Percentiles rank a stretch among this genome's conserved stretches.
Conservation (phyloP, 2,329 filamentous ascomycete species). For the Uncinocarpus reesii region DNA sequence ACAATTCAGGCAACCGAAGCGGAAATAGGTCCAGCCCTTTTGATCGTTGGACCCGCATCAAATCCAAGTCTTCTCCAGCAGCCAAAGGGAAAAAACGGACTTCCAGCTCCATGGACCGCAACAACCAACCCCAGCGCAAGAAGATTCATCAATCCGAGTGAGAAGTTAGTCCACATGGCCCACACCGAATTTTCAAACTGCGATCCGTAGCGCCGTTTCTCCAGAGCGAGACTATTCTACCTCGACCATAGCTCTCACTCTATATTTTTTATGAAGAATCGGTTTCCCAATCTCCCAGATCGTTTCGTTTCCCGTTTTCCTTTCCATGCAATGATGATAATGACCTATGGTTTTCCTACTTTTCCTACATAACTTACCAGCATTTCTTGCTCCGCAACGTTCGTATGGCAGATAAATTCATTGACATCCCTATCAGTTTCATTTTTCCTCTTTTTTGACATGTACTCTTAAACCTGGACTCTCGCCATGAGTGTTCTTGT, state of each 20-base stretch:
- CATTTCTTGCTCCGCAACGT: slow-evolving; percentile 9
- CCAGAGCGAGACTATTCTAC: neutral
- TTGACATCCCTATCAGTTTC: slow-evolving; percentile 12
- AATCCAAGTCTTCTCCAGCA: slow-evolving; percentile 18
- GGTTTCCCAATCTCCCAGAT: neutral
- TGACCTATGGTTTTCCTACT: slow-evolving; percentile 11
- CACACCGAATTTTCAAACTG: too few species aligned
- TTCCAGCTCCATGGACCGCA: slow-evolving; percentile 23
- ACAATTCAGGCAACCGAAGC: slow-evolving; percentile 21
- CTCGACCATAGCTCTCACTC: neutral
- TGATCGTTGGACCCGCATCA: slow-evolving; percentile 32
- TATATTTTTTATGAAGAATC: neutral
- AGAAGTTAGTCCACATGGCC: neutral
- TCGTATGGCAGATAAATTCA: slow-evolving; percentile 13
- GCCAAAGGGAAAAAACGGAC: slow-evolving; percentile 30
- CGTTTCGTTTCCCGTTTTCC: neutral
- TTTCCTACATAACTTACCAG: neutral
- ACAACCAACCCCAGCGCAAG: slow-evolving; percentile 12
- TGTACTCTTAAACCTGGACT: neutral
- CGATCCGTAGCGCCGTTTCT: neutral
- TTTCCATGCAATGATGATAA: slow-evolving; percentile 11
- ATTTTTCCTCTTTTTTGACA: slow-evolving; percentile 11
- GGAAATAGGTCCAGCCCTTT: slow-evolving; percentile 31
- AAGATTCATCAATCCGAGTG: slow-evolving; percentile 12
- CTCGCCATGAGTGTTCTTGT: neutral